Percentiles rank a stretch among this genome's conserved stretches.
Evolutionary conservation across 2,329 filamentous ascomycete genomes (phyloP).

Genomic region (Onygenales sp.): DNA sequence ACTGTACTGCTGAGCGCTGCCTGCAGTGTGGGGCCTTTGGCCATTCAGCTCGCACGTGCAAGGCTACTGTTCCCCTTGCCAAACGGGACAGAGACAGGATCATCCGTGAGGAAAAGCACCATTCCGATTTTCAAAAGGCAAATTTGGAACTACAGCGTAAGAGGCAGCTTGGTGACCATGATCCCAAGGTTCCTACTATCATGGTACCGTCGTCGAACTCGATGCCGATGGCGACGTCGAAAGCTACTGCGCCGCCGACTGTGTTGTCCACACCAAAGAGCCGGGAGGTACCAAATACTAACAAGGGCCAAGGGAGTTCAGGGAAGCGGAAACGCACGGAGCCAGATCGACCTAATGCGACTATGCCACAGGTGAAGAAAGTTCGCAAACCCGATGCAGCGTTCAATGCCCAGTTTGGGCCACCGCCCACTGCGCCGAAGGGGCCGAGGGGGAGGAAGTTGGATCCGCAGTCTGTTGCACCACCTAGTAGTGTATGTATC

Average conservation of each 20-base stretch:
- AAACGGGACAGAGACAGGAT: conserved; percentile 28
- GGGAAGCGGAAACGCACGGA: conserved; percentile 27
- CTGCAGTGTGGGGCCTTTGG: conserved; percentile 36
- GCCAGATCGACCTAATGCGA: conserved; percentile 14
- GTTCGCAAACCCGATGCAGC: conserved; percentile 18
- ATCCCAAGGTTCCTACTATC: conserved; percentile 34
- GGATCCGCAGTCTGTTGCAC: conserved; percentile 14
- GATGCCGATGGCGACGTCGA: not conserved
- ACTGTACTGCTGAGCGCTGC: conserved; percentile 35
- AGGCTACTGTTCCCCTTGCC: conserved; percentile 22
- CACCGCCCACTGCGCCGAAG: conserved; percentile 16
- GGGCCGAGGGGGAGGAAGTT: conserved; percentile 12
- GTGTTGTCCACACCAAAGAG: not conserved
- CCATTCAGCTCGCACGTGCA: conserved; percentile 29
- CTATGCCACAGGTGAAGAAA: conserved; percentile 16
- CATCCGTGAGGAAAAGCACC: conserved; percentile 27
- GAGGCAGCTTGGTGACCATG: conserved; percentile 35
- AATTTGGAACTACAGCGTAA: conserved; percentile 29
- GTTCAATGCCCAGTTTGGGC: conserved; percentile 2
- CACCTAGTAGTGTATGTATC: conserved; percentile 15
- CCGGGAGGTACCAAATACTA: not conserved
- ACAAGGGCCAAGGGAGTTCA: not conserved
- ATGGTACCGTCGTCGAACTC: conserved; percentile 17
- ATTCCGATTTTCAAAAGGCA: conserved; percentile 23
- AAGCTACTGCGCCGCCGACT: too few species aligned